Conservation (phyloP, 225 moss, liverwort and hornwort species). For the Straminergon stramineum region DNA sequence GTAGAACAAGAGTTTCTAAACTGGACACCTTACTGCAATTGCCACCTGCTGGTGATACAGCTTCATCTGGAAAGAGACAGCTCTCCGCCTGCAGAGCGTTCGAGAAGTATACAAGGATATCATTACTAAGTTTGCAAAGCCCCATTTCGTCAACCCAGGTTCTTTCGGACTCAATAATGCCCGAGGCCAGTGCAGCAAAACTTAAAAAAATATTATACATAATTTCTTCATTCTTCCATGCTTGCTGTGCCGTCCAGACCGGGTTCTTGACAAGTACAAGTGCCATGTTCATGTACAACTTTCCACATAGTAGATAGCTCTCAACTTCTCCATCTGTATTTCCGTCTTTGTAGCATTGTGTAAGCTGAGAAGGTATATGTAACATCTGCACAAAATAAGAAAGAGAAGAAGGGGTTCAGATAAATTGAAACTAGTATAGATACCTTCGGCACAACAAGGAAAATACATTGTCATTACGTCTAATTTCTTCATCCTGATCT, state of each 20-base stretch:
- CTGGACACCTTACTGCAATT: not conserved
- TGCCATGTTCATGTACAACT: conserved; percentile 33
- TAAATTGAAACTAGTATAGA: not conserved
- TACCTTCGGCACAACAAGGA: not conserved
- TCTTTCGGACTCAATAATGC: conserved; percentile 31
- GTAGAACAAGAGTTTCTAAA: conserved; percentile 22
- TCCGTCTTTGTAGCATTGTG: conserved; percentile 40
- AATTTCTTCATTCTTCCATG: conserved; percentile 14
- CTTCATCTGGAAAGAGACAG: not conserved
- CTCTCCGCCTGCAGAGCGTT: conserved; percentile 10
- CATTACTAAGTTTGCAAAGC: conserved; percentile 35
- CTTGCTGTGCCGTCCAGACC: conserved; percentile 18
- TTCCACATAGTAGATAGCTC: conserved; percentile 41
- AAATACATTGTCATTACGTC: not conserved
- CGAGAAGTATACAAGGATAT: conserved; percentile 29
- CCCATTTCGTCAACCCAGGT: conserved; percentile 35
- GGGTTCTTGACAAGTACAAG: conserved; percentile 33
- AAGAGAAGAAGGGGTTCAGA: not conserved
- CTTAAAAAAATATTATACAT: conserved; percentile 42
- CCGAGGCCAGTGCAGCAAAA: conserved; percentile 57
- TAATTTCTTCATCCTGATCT: not conserved
- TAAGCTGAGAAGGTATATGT: conserved; percentile 55
- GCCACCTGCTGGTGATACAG: not conserved
- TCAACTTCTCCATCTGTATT: conserved; percentile 28
- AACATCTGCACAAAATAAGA: conserved; percentile 46